Evolutionary conservation across 2,329 filamentous ascomycete species (phyloP).

Genomic region (Trichoderma sp.): DNA sequence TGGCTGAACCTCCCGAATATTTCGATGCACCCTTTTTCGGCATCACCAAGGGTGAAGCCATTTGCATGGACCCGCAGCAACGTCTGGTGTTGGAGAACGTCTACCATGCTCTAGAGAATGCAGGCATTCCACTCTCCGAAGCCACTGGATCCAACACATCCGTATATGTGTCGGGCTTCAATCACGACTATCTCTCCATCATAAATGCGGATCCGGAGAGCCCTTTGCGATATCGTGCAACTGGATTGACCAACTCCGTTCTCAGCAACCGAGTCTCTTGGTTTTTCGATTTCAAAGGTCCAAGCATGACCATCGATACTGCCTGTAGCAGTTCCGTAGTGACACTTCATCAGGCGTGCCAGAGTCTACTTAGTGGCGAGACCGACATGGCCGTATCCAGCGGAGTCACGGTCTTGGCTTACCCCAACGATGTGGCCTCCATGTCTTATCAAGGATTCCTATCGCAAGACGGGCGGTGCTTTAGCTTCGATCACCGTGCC

Average conservation of each 20-base stretch:
- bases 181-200: slow-evolving; percentile 8
- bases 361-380: slow-evolving; percentile 27
- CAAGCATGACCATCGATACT: slow-evolving; percentile 49
- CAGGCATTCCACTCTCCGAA: background rate
- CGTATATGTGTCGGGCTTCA: slow-evolving; percentile 12
- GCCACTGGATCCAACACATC: slow-evolving; percentile 1
- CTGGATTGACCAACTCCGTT: slow-evolving; percentile 42
- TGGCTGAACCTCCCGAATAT: background rate
- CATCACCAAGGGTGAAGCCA: slow-evolving; percentile 2
- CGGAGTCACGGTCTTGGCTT: slow-evolving; percentile 41
- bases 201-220: slow-evolving; percentile 25
- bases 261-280: slow-evolving; percentile 47
- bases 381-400: slow-evolving; percentile 37
- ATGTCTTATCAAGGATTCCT: slow-evolving; percentile 13
- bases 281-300: slow-evolving; percentile 45
- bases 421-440: slow-evolving; percentile 18
- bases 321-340: slow-evolving; percentile 49
- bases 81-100: slow-evolving; percentile 14
- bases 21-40: slow-evolving; percentile 16
- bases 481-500: slow-evolving; percentile 39
- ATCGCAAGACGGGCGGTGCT: slow-evolving; percentile 17
- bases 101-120: slow-evolving; percentile 14
- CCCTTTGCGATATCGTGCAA: slow-evolving; percentile 40
- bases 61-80: slow-evolving; percentile 11
- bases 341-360: slow-evolving; percentile 42